Conservation (phyloP, 1,139 yeast species). For the Yamadazyma jaroonii region DNA sequence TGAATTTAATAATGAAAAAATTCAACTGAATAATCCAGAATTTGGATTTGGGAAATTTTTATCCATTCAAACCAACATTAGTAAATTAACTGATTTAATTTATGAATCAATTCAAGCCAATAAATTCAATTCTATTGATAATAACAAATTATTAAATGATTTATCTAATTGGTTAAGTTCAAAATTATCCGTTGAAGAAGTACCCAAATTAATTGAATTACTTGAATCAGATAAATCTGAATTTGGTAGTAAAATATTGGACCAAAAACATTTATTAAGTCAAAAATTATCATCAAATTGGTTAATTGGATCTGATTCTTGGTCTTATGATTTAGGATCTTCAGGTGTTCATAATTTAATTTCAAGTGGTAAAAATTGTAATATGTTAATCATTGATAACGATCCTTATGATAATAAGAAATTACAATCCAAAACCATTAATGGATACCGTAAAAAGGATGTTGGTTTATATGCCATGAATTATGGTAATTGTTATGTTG, state of each 20-base stretch:
- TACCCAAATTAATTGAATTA: conserved; percentile 34
- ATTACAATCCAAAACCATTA: conserved; percentile 18
- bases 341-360: conserved; percentile 89
- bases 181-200: conserved; percentile 28
- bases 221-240: conserved; percentile 42
- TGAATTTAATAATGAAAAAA: conserved; percentile 32
- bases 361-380: conserved; percentile 72
- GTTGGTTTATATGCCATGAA: conserved; percentile 95
- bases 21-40: conserved; percentile 63
- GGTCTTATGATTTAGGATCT: conserved; percentile 92
- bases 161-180: conserved; percentile 69
- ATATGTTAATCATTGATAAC: conserved; percentile 86
- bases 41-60: conserved; percentile 82
- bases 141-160: conserved; percentile 49
- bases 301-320: conserved; percentile 92
- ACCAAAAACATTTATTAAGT: conserved; percentile 40
- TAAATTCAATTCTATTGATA: conserved; percentile 44
- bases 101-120: conserved; percentile 48
- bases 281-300: conserved; percentile 53
- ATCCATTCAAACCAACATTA: conserved; percentile 51
- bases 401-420: conserved; percentile 63
- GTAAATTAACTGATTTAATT: conserved; percentile 47
- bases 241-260: conserved; percentile 43
- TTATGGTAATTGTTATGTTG: conserved; percentile 86
- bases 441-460: conserved; percentile 74